phyloP scores from a whole-genome alignment of 192 early-diverging fungal species.

The Coemansia sp. region DNA sequence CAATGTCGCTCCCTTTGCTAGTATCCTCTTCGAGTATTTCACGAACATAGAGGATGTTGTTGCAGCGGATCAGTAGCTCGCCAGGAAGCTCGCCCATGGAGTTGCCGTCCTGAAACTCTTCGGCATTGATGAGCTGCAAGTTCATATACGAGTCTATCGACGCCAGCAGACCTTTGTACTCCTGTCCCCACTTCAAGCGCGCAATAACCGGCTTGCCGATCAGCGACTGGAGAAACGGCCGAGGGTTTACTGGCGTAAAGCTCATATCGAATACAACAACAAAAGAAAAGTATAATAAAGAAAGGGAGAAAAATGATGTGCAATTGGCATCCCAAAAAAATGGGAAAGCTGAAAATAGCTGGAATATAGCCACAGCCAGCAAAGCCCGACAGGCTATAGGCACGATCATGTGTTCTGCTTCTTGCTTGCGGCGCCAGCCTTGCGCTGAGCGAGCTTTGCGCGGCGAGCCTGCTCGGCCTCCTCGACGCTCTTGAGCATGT shows the following conservation, averaged over 20 bases:
- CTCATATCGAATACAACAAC: constrained; percentile 16
- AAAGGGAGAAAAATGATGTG: background rate
- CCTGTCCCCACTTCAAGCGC: constrained; percentile 98
- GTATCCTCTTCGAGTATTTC: constrained; percentile 56
- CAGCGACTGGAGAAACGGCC: constrained; percentile 92
- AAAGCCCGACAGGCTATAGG: background rate
- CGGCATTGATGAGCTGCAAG: constrained; percentile 90
- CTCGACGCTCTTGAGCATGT: constrained; percentile 55
- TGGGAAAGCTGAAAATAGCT: background rate
- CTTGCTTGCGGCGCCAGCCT: constrained; percentile 38
- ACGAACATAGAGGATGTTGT: constrained; percentile 83
- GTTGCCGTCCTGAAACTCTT: constrained; percentile 94
- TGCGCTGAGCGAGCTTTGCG: constrained; percentile 45
- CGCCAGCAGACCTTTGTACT: constrained; percentile 92
- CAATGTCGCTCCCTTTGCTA: background rate
- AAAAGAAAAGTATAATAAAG: background rate
- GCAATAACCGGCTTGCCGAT: constrained; percentile 92
- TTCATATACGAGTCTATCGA: constrained; percentile 99
- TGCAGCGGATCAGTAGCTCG: constrained; percentile 94
- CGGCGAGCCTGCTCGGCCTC: constrained; percentile 47
- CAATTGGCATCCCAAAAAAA: background rate
- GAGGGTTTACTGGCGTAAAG: constrained; percentile 95
- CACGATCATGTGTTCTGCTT: constrained; percentile 5
- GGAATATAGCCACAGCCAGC: background rate
- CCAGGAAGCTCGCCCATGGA: constrained; percentile 82